Evolutionary conservation across 441 rosid species (phyloP).

Genomic region (Metrosideros polymorpha): DNA sequence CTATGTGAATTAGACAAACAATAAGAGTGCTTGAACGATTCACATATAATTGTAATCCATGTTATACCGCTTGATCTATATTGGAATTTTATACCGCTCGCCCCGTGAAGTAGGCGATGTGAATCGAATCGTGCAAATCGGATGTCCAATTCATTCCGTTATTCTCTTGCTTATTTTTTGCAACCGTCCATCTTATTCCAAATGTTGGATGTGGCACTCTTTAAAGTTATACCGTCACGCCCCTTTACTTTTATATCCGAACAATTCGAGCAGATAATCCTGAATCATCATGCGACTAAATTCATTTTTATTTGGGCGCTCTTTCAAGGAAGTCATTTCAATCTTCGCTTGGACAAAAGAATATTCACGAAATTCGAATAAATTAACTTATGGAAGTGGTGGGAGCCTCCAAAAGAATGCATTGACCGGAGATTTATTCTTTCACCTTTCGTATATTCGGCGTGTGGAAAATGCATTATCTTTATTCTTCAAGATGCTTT

Average conservation of each 20-base stretch:
- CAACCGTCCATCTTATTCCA: neutral
- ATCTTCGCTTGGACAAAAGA: neutral
- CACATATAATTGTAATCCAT: neutral
- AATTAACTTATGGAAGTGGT: neutral
- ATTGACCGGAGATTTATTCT: neutral
- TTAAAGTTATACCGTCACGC: neutral
- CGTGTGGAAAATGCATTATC: neutral
- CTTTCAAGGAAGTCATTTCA: neutral
- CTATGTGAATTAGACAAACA: fast-evolving
- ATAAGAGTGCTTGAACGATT: neutral
- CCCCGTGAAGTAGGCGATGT: neutral
- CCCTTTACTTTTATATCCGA: neutral
- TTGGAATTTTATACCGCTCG: neutral
- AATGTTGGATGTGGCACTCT: neutral
- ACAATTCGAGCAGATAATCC: neutral
- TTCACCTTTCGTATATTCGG: neutral
- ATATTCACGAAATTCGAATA: neutral
- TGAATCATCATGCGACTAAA: neutral
- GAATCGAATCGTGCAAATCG: fast-evolving
- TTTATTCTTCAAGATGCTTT: neutral
- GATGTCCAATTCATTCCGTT: neutral
- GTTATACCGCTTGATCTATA: neutral
- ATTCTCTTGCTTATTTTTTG: neutral
- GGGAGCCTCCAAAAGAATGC: neutral
- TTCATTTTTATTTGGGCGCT: neutral